Conservation (phyloP, 495 filamentous ascomycete genomes). For the Aspergillus sparsus region DNA sequence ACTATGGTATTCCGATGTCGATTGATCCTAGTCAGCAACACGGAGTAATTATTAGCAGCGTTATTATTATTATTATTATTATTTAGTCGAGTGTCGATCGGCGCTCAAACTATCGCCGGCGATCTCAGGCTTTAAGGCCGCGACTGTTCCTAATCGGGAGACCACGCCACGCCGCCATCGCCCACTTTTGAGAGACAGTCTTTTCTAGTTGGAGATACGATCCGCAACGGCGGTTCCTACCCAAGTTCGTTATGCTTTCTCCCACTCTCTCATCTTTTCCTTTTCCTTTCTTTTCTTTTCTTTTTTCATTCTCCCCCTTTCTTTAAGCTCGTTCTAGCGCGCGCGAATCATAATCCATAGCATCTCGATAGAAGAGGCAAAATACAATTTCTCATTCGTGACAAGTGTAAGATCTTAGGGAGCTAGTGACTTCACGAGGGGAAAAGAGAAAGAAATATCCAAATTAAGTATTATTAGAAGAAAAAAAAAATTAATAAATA, state of each 20-base stretch:
- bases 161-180: constrained; percentile 11
- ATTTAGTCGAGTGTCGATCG: background rate
- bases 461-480: too few species aligned
- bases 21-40: too few species aligned
- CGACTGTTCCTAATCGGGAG: constrained; percentile 7
- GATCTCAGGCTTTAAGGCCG: constrained; percentile 20
- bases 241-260: too few species aligned
- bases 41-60: background rate
- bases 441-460: too few species aligned
- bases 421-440: too few species aligned
- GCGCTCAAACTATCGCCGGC: constrained; percentile 14
- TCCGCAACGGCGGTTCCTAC: background rate
- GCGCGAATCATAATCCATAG: too few species aligned
- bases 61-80: background rate
- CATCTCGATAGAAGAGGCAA: too few species aligned
- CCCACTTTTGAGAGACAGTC: background rate
- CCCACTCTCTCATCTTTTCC: constrained; percentile 4
- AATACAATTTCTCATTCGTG: too few species aligned
- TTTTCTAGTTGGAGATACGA: background rate
- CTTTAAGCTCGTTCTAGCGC: background rate
- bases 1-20: too few species aligned
- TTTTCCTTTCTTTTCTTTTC: background rate
- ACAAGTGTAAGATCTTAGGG: too few species aligned
- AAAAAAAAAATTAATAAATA: too few species aligned
- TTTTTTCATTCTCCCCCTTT: background rate